Evolutionary conservation across 1,284 basidiomycete species (phyloP).

Genomic region (Xerocomus alliaceus): DNA sequence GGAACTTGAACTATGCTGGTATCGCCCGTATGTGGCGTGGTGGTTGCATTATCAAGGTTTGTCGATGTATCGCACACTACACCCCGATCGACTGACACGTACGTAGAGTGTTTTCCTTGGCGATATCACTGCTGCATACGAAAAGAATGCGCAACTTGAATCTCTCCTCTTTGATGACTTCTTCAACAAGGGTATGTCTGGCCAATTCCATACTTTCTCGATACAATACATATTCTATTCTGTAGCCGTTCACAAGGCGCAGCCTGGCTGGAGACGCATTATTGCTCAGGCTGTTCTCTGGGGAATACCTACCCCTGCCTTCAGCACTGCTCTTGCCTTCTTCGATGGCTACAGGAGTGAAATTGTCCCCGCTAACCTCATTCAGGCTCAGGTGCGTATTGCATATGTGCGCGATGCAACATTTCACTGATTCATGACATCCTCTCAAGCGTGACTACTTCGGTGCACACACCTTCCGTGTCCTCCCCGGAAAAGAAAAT

Average conservation of each 20-base stretch:
- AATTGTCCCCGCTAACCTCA: conserved; percentile 90
- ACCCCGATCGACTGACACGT: conserved; percentile 8
- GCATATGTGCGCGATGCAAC: background rate
- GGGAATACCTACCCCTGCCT: conserved; percentile 96
- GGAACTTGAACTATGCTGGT: conserved; percentile 93
- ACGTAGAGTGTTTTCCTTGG: conserved; percentile 85
- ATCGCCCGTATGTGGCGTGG: conserved; percentile 99
- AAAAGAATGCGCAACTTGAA: conserved; percentile 87
- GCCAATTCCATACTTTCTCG: background rate
- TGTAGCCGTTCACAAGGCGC: conserved; percentile 87
- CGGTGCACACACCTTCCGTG: conserved; percentile 94
- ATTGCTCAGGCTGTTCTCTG: conserved; percentile 96
- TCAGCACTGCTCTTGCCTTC: conserved; percentile 97
- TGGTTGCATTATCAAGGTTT: conserved; percentile 96
- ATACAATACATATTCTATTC: conserved; percentile 3
- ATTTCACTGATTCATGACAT: conserved; percentile 42
- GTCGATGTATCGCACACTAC: conserved; percentile 3
- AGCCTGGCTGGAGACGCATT: conserved; percentile 98
- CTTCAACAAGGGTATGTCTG: conserved; percentile 84
- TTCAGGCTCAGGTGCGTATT: conserved; percentile 83
- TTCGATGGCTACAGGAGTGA: conserved; percentile 98
- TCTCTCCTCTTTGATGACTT: conserved; percentile 97
- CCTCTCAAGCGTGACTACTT: conserved; percentile 81
- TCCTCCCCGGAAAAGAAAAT: conserved; percentile 89
- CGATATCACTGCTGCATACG: conserved; percentile 93